Evolutionary conservation across 805 yeast species (phyloP).

Genomic region (Cyberlindnera xishuangbannaensis): DNA sequence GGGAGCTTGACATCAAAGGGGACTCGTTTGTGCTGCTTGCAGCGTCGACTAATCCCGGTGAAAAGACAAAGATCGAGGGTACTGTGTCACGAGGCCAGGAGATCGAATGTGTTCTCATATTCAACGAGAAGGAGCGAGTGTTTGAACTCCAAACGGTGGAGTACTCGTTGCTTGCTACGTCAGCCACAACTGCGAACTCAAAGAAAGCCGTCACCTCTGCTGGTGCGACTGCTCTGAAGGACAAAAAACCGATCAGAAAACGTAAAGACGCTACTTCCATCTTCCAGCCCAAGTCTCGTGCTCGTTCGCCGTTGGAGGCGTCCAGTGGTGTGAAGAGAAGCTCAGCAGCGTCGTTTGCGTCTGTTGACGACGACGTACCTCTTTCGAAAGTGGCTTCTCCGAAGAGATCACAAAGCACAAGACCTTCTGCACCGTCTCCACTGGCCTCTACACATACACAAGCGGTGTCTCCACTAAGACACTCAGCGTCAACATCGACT

Average conservation of each 20-base stretch:
- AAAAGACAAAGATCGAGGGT: conserved; percentile 17
- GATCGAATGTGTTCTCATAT: conserved; percentile 21
- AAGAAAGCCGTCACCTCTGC: too few relatives aligned
- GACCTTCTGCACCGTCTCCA: conserved; percentile 9
- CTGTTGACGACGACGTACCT: conserved; percentile 16
- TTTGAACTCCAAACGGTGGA: conserved; percentile 18
- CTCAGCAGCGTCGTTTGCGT: conserved; percentile 1
- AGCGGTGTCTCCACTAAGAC: too few relatives aligned
- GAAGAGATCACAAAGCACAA: conserved; percentile 3
- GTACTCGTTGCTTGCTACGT: conserved; percentile 9
- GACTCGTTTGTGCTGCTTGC: conserved; percentile 15
- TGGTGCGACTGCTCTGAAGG: background rate
- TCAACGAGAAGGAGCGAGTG: conserved; percentile 10
- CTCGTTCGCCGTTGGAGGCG: conserved; percentile 19
- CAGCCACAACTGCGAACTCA: conserved; percentile 1
- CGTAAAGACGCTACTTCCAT: conserved; percentile 21
- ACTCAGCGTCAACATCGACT: conserved; percentile 6
- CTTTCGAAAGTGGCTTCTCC: conserved; percentile 9
- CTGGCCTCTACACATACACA: conserved; percentile 13
- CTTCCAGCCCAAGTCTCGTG: conserved; percentile 21
- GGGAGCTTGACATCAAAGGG: conserved; percentile 10
- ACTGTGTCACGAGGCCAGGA: conserved; percentile 6
- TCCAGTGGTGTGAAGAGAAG: conserved; percentile 2
- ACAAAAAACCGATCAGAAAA: conserved; percentile 7
- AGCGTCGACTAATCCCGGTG: conserved; percentile 9